phyloP scores from a whole-genome alignment of 768 basidiomycete genomes.

The Boletus reticuloceps region DNA sequence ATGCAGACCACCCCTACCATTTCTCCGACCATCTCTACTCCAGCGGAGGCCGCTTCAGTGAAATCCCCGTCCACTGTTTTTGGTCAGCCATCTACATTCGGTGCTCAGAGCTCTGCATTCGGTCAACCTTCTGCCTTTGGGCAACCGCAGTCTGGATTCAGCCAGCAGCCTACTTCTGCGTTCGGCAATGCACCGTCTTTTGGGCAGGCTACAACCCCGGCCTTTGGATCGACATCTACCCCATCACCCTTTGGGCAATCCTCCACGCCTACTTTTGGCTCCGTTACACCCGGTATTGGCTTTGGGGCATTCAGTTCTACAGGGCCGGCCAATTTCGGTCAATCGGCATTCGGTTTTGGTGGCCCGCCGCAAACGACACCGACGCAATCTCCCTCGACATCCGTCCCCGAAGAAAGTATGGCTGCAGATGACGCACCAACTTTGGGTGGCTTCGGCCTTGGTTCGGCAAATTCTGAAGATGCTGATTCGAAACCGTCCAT shows the following conservation, averaged over 20 bases:
- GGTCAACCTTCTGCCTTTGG: constrained; percentile 30
- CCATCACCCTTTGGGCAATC: constrained; percentile 22
- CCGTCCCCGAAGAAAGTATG: constrained; percentile 32
- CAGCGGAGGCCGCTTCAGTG: constrained; percentile 26
- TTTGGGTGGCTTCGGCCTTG: constrained; percentile 33
- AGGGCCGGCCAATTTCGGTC: constrained; percentile 33
- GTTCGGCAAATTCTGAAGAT: constrained; percentile 20
- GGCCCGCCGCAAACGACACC: too few relatives aligned
- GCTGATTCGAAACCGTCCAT: constrained; percentile 30
- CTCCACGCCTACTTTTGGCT: constrained; percentile 19
- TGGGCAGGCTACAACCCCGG: constrained; percentile 8
- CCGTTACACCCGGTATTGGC: constrained; percentile 20
- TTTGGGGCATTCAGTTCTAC: constrained; percentile 35
- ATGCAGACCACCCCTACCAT: constrained; percentile 28
- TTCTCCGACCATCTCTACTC: constrained; percentile 16
- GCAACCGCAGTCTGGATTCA: constrained; percentile 13
- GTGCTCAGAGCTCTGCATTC: constrained; percentile 27
- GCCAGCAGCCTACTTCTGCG: constrained; percentile 17
- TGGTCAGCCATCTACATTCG: constrained; percentile 32
- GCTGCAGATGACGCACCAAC: constrained; percentile 29
- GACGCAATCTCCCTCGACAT: not conserved
- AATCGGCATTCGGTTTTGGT: constrained; percentile 24
- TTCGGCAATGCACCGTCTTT: constrained; percentile 28
- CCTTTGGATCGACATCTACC: constrained; percentile 14
- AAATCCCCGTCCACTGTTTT: constrained; percentile 33